A percentile compares a stretch with the other conserved stretches of the same genome.
phyloP scores from a whole-genome alignment of 305 asterid genomes.

The Ajuga reptans region DNA sequence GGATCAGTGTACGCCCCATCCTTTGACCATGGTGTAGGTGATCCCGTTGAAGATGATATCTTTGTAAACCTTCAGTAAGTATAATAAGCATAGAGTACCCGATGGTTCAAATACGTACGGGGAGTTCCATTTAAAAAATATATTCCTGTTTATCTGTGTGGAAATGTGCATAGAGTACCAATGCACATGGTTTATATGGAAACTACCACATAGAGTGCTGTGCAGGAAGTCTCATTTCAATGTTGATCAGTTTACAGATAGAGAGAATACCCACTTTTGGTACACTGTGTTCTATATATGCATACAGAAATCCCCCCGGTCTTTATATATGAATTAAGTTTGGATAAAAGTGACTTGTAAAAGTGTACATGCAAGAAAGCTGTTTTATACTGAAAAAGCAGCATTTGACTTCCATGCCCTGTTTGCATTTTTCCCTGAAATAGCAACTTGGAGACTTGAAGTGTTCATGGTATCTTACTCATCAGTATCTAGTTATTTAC shows the following conservation, averaged over 20 bases:
- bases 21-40: constrained; percentile 94
- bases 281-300: background rate
- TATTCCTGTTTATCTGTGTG: background rate
- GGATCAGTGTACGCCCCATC: constrained; percentile 87
- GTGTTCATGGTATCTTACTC: background rate
- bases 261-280: background rate
- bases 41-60: constrained; percentile 90
- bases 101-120: background rate
- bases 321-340: background rate
- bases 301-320: background rate
- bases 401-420: background rate
- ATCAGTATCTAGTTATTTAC: background rate
- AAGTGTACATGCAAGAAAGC: background rate
- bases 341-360: background rate
- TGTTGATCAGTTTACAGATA: background rate
- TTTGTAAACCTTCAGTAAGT: constrained; percentile 81
- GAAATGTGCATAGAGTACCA: background rate
- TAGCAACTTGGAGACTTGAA: background rate
- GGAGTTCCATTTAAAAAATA: background rate
- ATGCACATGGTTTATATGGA: background rate
- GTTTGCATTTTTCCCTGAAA: background rate
- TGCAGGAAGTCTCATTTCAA: background rate
- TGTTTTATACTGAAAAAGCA: background rate
- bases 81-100: background rate
- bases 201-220: background rate